phyloP scores from a whole-genome alignment of 2,329 filamentous ascomycete genomes.

The Colletotrichum cordylinicola region DNA sequence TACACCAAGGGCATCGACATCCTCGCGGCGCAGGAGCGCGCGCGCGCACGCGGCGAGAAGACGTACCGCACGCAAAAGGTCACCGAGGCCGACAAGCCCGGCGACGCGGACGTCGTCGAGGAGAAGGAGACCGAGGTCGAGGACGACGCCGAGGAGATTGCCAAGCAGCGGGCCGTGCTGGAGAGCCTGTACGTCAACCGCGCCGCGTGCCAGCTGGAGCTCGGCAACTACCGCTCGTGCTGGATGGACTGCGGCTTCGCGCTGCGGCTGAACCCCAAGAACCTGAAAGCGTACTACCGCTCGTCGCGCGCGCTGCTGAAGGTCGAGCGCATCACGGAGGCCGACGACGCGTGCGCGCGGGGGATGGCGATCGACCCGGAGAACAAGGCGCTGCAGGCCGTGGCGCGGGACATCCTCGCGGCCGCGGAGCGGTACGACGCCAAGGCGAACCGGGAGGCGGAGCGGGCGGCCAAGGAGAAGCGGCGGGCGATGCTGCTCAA shows the following conservation, averaged over 20 bases:
- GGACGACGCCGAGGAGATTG: conserved; percentile 62
- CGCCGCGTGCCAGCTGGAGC: conserved; percentile 85
- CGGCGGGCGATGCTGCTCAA: conserved; percentile 66
- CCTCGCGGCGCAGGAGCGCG: conserved; percentile 67
- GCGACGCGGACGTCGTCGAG: conserved; percentile 24
- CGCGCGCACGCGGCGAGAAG: conserved; percentile 46
- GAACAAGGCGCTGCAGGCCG: conserved; percentile 70
- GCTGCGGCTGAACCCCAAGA: conserved; percentile 77
- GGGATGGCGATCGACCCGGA: conserved; percentile 75
- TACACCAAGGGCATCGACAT: conserved; percentile 87
- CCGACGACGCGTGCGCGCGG: conserved; percentile 76
- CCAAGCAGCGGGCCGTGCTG: conserved; percentile 67
- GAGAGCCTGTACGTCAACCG: conserved; percentile 86
- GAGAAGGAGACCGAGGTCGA: conserved; percentile 51
- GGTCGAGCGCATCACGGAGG: conserved; percentile 80
- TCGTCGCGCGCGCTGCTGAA: conserved; percentile 79
- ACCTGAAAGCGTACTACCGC: conserved; percentile 92
- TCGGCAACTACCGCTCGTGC: conserved; percentile 87
- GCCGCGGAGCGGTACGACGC: conserved; percentile 61
- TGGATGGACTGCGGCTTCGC: conserved; percentile 84
- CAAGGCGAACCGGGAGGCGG: conserved; percentile 60
- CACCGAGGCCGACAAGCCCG: conserved; percentile 35
- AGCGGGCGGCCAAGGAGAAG: conserved; percentile 59
- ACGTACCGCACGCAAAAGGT: conserved; percentile 19
- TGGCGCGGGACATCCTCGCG: conserved; percentile 68